Evolutionary conservation across 306 rosid species (phyloP).

Genomic region (Medicago ruthenica): DNA sequence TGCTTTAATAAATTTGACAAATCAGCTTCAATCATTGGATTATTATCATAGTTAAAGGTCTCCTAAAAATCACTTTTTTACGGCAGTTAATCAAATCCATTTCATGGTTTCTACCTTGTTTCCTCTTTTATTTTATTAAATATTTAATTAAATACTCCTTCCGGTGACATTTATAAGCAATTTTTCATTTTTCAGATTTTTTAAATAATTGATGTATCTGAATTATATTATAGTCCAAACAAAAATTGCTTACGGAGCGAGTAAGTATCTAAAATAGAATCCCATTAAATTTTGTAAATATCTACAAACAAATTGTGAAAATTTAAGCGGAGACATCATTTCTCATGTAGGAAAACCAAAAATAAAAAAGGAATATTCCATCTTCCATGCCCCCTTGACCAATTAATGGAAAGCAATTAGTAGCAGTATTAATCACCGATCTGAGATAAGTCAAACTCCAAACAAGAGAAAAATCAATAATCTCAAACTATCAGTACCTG

Average conservation of each 20-base stretch:
- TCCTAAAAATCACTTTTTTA: background rate
- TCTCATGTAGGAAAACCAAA: background rate
- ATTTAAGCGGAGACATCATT: background rate
- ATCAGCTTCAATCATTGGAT: background rate
- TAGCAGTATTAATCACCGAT: background rate
- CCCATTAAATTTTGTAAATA: background rate
- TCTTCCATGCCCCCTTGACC: background rate
- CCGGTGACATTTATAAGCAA: no score
- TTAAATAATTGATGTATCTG: no score
- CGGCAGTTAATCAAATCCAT: background rate
- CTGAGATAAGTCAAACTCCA: background rate
- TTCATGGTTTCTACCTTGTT: background rate
- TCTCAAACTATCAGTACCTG: constrained; percentile 55
- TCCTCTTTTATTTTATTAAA: no score
- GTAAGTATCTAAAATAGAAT: background rate
- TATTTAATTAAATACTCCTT: no score
- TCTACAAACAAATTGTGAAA: background rate
- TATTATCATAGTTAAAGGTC: background rate
- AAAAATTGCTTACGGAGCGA: no score
- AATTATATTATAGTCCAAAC: no score
- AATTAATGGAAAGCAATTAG: background rate
- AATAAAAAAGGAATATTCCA: background rate
- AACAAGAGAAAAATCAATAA: background rate
- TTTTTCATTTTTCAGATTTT: no score
- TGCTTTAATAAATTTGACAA: background rate